These are phyloP conservation scores for Chlamydomonas reinhardtii DNA, from an alignment of 163 green algal species.

Conservation along the genomic window DNA sequence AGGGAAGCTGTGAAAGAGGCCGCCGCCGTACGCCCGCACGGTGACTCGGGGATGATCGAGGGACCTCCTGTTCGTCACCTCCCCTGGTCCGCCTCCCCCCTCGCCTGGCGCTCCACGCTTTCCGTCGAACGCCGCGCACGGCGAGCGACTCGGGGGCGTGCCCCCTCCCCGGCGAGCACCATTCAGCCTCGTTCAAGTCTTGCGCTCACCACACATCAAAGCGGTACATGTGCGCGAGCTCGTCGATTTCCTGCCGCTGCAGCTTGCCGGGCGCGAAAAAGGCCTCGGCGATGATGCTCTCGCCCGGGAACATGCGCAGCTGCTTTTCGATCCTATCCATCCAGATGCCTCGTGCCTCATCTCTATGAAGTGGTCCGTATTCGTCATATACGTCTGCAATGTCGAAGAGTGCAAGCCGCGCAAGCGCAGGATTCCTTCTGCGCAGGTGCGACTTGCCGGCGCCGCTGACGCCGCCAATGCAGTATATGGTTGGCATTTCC, in stretches of 20 bases:
- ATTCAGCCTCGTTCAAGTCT: too few species aligned
- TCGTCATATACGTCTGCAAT: conserved; percentile 1
- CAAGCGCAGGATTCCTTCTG: not conserved
- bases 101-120: too few species aligned
- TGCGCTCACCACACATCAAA: not conserved
- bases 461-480: conserved; percentile 13
- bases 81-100: too few species aligned
- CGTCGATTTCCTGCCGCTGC: not conserved
- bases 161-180: too few species aligned
- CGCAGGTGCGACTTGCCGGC: not conserved
- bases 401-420: not conserved
- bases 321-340: not conserved
- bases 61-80: too few species aligned
- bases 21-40: too few species aligned
- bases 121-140: too few species aligned
- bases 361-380: not conserved
- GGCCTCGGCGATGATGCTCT: not conserved
- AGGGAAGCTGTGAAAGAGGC: too few species aligned
- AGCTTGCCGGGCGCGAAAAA: conserved; percentile 10
- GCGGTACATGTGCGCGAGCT: not conserved
- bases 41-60: too few species aligned
- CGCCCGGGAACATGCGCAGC: not conserved
- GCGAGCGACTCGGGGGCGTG: too few species aligned
- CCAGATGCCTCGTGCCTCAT: not conserved
- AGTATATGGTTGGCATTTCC: conserved; percentile 22